Percentiles rank a stretch among this genome's conserved stretches.
phyloP scores from a whole-genome alignment of 2,329 filamentous ascomycete species.

The Colletotrichum zoysiae region DNA sequence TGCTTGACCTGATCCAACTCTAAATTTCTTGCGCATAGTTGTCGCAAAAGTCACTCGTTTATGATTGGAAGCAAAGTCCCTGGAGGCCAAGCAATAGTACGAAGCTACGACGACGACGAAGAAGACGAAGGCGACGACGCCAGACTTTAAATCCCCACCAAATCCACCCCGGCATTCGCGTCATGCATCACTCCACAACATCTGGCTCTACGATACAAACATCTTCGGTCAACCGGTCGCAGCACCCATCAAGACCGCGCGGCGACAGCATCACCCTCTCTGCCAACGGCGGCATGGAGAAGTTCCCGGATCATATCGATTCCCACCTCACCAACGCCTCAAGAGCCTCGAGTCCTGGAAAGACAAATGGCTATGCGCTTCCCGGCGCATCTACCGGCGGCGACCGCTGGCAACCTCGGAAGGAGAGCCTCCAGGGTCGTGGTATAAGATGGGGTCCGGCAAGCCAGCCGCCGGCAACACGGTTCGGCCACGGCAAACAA shows the following conservation, averaged over 20 bases:
- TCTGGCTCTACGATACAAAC: conserved; percentile 49
- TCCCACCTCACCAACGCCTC: conserved; percentile 45
- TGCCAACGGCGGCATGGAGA: conserved; percentile 59
- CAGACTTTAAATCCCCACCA: conserved; percentile 36
- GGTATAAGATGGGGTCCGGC: conserved; percentile 48
- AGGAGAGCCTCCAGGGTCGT: conserved; percentile 64
- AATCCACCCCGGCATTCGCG: conserved; percentile 26
- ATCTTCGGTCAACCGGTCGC: conserved; percentile 50
- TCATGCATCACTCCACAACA: conserved; percentile 57
- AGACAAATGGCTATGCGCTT: conserved; percentile 47
- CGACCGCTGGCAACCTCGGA: conserved; percentile 73
- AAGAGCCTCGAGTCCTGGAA: conserved; percentile 44
- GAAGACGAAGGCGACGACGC: conserved; percentile 11
- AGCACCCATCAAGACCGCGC: conserved; percentile 45
- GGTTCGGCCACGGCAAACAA: conserved; percentile 73
- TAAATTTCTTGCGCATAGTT: conserved; percentile 38
- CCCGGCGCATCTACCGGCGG: conserved; percentile 48
- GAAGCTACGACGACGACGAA: conserved; percentile 9
- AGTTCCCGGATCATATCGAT: conserved; percentile 69
- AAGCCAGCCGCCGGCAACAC: conserved; percentile 36
- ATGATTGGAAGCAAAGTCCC: conserved; percentile 1
- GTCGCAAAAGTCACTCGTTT: conserved; percentile 39
- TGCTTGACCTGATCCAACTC: conserved; percentile 31
- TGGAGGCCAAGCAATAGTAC: not conserved
- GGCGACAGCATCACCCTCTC: conserved; percentile 36